Evolutionary conservation across 83 land plant species (phyloP), one percentile per base, ranked within the genome.

Genomic region (Diphasiastrum complanatum): DNA sequence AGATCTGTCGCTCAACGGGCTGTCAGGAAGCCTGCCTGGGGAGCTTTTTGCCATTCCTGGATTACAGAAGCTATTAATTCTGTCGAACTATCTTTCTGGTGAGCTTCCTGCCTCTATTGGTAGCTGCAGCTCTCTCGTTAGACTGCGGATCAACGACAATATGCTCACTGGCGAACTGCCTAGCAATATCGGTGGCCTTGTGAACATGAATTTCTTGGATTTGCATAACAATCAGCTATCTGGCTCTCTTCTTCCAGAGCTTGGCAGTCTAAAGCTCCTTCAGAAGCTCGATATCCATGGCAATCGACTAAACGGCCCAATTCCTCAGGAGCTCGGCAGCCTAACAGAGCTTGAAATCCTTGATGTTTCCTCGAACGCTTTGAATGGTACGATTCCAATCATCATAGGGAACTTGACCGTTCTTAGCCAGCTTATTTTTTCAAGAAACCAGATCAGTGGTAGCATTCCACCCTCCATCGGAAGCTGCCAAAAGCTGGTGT

Each of bases 1-100:
- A 6, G 47, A 37, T 45, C 65, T 62, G 14, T 62, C 50, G 10
- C 26, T 25, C 33, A 62, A 62, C 18, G 11, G 5, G 26, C 61
- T 75, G 5, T 56, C 57, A 27, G 73, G 78, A n/a, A 27, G 33
- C 10, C 34, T 10, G 25, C 0, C 16, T 62, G 20, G 16, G 25
- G 58, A 25, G 0, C 32, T 54, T 31, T 54, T 54, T 32, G 5
- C 33, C 30, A 27, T 54, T 5, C 58, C 58, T 31, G 5, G 5
- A 0, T 30, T 54, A 6, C 10, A 54, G 11, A 12, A 31, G 5
- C n/a, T 54, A 54, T 18, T 54, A 25, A 30, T 25, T 54, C 30
- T 54, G 5, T 18, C 32, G 28, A 26, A 54, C 58, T 25, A 27
- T 27, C 29, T 54, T 20, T 26, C 58, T 4, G 58, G 58, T 25